These are phyloP conservation scores for Yamadazyma tumulicola DNA, from an alignment of 805 yeast genomes.

Conservation along the genomic window DNA sequence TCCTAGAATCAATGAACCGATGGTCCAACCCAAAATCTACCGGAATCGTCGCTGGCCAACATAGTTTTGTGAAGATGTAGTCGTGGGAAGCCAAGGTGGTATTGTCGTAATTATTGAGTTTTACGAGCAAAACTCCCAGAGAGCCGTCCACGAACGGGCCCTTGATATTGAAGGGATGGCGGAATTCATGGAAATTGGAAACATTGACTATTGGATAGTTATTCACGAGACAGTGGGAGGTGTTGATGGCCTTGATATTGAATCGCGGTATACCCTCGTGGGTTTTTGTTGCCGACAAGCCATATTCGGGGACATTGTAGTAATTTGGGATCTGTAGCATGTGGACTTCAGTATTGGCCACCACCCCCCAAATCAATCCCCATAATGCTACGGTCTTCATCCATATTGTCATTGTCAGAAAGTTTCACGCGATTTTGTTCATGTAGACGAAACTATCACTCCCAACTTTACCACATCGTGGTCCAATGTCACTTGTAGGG, in stretches of 20 bases:
- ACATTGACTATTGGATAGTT: conserved; percentile 23
- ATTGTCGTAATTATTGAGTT: conserved; percentile 32
- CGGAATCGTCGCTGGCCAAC: conserved; percentile 37
- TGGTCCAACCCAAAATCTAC: conserved; percentile 22
- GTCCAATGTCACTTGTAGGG: too few relatives aligned
- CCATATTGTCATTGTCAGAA: not conserved
- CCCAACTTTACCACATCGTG: not conserved
- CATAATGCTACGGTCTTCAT: not conserved
- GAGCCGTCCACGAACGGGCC: conserved; percentile 3
- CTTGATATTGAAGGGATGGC: not conserved
- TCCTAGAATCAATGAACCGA: conserved; percentile 16
- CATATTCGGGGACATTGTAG: conserved; percentile 28
- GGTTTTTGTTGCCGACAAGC: too few relatives aligned
- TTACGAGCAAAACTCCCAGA: conserved; percentile 19
- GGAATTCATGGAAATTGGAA: not conserved
- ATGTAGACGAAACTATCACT: not conserved
- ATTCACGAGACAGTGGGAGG: conserved; percentile 9
- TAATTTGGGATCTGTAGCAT: conserved; percentile 30
- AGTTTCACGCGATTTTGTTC: not conserved
- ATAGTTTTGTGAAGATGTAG: conserved; percentile 25
- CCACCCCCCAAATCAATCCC: not conserved
- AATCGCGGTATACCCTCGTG: too few relatives aligned
- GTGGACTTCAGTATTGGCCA: conserved; percentile 38
- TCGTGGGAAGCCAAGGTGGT: conserved; percentile 22
- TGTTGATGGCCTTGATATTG: too few relatives aligned